A percentile compares a stretch with the other conserved stretches of the same genome.
Conservation (phyloP, 129 eudicot genomes). For the Centella asiatica region DNA sequence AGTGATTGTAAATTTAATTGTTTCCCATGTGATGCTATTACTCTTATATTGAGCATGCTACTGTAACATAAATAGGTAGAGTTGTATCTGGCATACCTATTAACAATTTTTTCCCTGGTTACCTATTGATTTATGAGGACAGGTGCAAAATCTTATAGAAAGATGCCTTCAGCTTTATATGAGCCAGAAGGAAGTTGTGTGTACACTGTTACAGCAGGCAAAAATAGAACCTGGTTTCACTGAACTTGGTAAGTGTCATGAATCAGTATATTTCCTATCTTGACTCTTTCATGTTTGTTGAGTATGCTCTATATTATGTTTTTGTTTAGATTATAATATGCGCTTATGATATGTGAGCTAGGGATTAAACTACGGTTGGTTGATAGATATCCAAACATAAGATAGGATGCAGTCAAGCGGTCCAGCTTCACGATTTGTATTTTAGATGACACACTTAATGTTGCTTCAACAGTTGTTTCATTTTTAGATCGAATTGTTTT, state of each 20-base stretch:
- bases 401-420: no score
- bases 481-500: no score
- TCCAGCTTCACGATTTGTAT: no score
- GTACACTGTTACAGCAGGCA: conserved; percentile 60
- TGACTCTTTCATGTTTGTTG: neutral
- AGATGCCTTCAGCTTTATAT: conserved; percentile 91
- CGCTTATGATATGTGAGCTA: no score
- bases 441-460: no score
- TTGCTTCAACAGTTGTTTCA: no score
- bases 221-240: conserved; percentile 77
- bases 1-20: no score
- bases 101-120: neutral
- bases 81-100: neutral
- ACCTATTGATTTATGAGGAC: neutral
- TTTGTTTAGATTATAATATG: no score
- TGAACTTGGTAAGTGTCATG: conserved; percentile 59
- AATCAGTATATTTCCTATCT: conserved; percentile 6
- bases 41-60: neutral
- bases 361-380: no score
- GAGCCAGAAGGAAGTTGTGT: conserved; percentile 78
- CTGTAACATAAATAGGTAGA: no score
- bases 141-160: conserved; percentile 97
- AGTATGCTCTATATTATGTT: no score
- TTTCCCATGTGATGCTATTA: neutral
- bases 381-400: no score